Conservation (phyloP, 2,329 filamentous ascomycete species). For the Fusarium camptoceras region DNA sequence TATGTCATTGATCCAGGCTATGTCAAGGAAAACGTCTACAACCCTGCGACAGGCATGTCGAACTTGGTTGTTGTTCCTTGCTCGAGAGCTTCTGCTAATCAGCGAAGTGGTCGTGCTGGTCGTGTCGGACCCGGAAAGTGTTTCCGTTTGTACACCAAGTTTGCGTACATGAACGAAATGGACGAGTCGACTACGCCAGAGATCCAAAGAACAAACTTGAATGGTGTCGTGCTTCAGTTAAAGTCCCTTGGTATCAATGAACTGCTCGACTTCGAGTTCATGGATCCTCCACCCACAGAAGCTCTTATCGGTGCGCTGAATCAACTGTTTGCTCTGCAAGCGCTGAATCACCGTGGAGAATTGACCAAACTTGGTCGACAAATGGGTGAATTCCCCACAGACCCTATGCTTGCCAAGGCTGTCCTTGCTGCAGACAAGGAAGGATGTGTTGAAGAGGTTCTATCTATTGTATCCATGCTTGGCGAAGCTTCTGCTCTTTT, state of each 20-base stretch:
- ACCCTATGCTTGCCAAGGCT: slow-evolving; percentile 90
- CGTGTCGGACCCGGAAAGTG: slow-evolving; percentile 93
- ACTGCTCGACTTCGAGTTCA: slow-evolving; percentile 93
- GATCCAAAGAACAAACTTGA: slow-evolving; percentile 91
- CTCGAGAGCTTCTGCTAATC: slow-evolving; percentile 91
- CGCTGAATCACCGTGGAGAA: slow-evolving; percentile 87
- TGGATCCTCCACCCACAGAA: slow-evolving; percentile 92
- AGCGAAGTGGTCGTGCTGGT: slow-evolving; percentile 91
- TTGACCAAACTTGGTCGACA: slow-evolving; percentile 91
- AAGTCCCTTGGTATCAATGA: slow-evolving; percentile 94
- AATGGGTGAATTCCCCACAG: slow-evolving; percentile 95
- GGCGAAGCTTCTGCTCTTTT: slow-evolving; percentile 90
- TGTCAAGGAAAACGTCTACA: slow-evolving; percentile 95
- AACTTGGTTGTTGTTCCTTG: slow-evolving; percentile 91
- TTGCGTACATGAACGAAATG: slow-evolving; percentile 93
- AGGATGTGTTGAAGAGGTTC: slow-evolving; percentile 91
- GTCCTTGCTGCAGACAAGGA: slow-evolving; percentile 90
- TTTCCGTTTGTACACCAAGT: slow-evolving; percentile 93
- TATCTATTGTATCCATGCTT: slow-evolving; percentile 95
- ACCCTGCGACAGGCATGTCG: slow-evolving; percentile 91
- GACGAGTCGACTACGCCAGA: slow-evolving; percentile 93
- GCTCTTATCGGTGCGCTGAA: slow-evolving; percentile 90
- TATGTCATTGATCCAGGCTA: slow-evolving; percentile 97
- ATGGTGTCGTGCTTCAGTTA: slow-evolving; percentile 83
- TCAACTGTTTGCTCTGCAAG: slow-evolving; percentile 89